A percentile compares a stretch with the other conserved stretches of the same genome.
phyloP scores from a whole-genome alignment of 2,329 filamentous ascomycete genomes.

The Aureobasidium sp. region DNA sequence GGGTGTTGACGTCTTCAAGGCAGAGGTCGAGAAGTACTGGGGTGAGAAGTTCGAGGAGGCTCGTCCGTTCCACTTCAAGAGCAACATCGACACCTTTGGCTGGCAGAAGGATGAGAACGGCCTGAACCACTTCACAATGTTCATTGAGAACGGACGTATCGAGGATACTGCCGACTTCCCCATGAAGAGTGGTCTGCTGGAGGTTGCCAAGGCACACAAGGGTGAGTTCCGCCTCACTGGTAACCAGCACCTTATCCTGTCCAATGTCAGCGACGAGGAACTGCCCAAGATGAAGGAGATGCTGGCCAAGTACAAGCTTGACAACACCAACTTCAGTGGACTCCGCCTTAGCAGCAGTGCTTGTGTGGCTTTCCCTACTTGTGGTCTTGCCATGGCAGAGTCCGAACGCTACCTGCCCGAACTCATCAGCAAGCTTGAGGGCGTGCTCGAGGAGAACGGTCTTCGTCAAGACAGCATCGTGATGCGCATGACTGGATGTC shows the following conservation, averaged over 20 bases:
- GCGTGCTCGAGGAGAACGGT: conserved; percentile 79
- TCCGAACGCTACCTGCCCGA: conserved; percentile 91
- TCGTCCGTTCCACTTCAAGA: conserved; percentile 81
- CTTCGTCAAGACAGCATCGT: conserved; percentile 90
- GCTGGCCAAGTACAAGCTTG: conserved; percentile 92
- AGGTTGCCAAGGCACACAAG: conserved; percentile 85
- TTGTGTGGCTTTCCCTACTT: conserved; percentile 97
- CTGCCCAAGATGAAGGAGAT: conserved; percentile 68
- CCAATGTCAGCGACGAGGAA: conserved; percentile 76
- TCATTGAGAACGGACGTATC: conserved; percentile 97
- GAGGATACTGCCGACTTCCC: conserved; percentile 95
- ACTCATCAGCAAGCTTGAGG: conserved; percentile 86
- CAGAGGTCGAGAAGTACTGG: conserved; percentile 87
- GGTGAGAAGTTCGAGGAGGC: conserved; percentile 69
- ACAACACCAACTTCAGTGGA: conserved; percentile 88
- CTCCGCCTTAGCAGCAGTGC: conserved; percentile 85
- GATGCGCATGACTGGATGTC: conserved; percentile 99
- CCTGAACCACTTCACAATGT: conserved; percentile 96
- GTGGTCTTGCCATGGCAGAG: conserved; percentile 96
- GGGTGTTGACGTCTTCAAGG: conserved; percentile 80
- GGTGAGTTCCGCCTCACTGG: conserved; percentile 96
- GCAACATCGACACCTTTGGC: conserved; percentile 94
- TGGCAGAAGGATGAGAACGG: conserved; percentile 93
- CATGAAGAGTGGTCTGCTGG: conserved; percentile 93
- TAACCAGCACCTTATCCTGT: conserved; percentile 94